A percentile compares a stretch with the other conserved stretches of the same genome.
Conservation (phyloP, 768 basidiomycete species). For the Pleurotus citrinopileatus region DNA sequence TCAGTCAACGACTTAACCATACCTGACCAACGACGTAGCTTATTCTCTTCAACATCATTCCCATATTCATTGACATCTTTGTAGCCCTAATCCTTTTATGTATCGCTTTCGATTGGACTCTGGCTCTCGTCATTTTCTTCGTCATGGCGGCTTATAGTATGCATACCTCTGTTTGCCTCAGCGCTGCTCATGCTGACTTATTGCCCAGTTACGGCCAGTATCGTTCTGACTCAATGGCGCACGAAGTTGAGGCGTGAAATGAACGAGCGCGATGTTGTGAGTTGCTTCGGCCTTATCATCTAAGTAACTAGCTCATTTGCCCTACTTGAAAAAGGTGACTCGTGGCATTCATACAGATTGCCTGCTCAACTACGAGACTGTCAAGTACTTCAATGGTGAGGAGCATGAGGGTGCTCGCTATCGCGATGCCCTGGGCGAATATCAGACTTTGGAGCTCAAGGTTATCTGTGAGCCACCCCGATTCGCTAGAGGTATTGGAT, state of each 20-base stretch:
- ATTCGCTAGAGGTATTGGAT: not conserved
- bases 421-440: slow-evolving; percentile 63
- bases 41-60: slow-evolving; percentile 79
- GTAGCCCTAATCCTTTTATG: slow-evolving; percentile 70
- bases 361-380: slow-evolving; percentile 79
- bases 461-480: slow-evolving; percentile 55
- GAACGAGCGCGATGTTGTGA: slow-evolving; percentile 78
- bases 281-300: no score
- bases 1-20: not conserved
- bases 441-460: slow-evolving; percentile 71
- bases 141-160: slow-evolving; percentile 75
- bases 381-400: slow-evolving; percentile 90
- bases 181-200: slow-evolving; percentile 10
- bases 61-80: slow-evolving; percentile 77
- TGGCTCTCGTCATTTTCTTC: slow-evolving; percentile 63
- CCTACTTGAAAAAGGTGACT: slow-evolving; percentile 45
- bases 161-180: slow-evolving; percentile 14
- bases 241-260: slow-evolving; percentile 73
- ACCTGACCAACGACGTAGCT: slow-evolving; percentile 38
- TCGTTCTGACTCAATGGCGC: slow-evolving; percentile 67
- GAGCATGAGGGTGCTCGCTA: slow-evolving; percentile 74
- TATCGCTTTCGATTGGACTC: slow-evolving; percentile 59
- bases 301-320: no score
- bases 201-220: slow-evolving; percentile 43
- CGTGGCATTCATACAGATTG: slow-evolving; percentile 84